phyloP scores from a whole-genome alignment of 768 basidiomycete genomes.

The Phaeotremella skinneri region DNA sequence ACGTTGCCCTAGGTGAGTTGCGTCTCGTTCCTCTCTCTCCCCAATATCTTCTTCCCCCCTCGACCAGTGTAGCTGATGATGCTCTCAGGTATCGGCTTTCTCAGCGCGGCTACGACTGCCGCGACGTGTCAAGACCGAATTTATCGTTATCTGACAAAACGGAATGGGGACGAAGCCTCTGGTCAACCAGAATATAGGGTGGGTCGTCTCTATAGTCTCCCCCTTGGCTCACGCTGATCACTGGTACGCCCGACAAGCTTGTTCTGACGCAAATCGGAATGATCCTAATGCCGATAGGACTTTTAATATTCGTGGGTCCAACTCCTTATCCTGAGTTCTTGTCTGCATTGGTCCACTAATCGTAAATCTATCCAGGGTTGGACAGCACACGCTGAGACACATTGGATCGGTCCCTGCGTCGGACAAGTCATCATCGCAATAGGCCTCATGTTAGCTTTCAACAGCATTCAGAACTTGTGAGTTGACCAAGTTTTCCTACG shows the following conservation, averaged over 20 bases:
- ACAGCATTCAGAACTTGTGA: constrained; percentile 44
- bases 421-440: constrained; percentile 29
- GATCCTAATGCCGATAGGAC: constrained; percentile 42
- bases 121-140: constrained; percentile 41
- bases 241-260: constrained; percentile 30
- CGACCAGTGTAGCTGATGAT: background rate
- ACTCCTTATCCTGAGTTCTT: background rate
- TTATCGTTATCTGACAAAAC: constrained; percentile 34
- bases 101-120: constrained; percentile 28
- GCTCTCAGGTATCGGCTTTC: constrained; percentile 32
- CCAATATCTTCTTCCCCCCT: background rate
- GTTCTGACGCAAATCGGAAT: constrained; percentile 45
- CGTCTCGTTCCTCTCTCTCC: background rate
- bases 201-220: constrained; percentile 6
- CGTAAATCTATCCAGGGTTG: constrained; percentile 26
- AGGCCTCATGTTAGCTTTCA: constrained; percentile 45
- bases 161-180: constrained; percentile 25
- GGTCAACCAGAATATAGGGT: constrained; percentile 46
- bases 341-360: background rate
- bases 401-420: constrained; percentile 46
- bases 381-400: constrained; percentile 38
- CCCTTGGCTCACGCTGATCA: background rate
- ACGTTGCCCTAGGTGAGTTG: constrained; percentile 41
- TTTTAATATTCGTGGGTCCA: constrained; percentile 43
- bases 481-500: constrained; percentile 2